Evolutionary conservation across 2,329 filamentous ascomycete species (phyloP).

Genomic region (Penicillium fuscoglaucum): DNA sequence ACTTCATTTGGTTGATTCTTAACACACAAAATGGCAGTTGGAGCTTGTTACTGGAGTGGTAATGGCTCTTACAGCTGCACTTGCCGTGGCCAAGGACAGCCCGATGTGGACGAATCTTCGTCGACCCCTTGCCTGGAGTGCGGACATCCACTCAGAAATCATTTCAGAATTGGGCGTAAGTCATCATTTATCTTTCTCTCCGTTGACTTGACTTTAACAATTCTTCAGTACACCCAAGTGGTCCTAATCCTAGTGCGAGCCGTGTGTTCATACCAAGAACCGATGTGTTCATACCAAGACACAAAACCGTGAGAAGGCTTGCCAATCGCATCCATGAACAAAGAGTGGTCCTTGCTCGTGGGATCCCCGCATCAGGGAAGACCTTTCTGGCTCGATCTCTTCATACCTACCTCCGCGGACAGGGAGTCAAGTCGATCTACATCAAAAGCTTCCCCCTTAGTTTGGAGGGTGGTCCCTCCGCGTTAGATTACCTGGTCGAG

Average conservation of each 20-base stretch:
- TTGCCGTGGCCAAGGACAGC: background rate
- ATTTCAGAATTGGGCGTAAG: background rate
- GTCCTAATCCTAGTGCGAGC: background rate
- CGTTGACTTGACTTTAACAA: background rate
- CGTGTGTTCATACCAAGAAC: background rate
- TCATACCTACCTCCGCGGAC: background rate
- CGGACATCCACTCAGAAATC: background rate
- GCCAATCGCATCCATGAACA: background rate
- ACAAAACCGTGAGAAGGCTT: background rate
- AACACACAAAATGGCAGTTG: background rate
- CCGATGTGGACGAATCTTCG: background rate
- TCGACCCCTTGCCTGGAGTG: background rate
- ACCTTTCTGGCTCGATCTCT: background rate
- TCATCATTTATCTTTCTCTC: no score
- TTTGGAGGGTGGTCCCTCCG: background rate
- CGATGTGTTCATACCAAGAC: background rate
- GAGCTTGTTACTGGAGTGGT: background rate
- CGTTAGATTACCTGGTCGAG: background rate
- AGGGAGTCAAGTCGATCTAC: background rate
- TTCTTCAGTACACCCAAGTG: background rate
- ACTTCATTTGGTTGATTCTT: no score
- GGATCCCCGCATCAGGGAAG: background rate
- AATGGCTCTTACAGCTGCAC: background rate
- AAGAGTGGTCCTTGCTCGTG: background rate
- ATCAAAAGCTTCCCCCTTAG: background rate